Percentiles rank a stretch among this genome's conserved stretches.
Conservation (phyloP, 176 grass and related monocot genomes). For the Carex scoparia region DNA sequence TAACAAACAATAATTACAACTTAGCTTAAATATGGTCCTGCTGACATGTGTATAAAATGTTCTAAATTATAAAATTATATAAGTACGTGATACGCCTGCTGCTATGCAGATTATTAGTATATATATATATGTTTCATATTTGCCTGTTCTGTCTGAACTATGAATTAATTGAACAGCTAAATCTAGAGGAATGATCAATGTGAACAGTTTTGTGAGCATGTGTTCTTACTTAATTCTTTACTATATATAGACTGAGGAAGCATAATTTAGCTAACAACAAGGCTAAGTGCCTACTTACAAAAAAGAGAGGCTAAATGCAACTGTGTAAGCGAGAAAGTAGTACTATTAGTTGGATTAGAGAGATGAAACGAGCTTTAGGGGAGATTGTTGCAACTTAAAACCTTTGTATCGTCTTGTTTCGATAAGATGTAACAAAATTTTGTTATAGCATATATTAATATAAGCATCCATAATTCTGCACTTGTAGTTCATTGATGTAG, state of each 20-base stretch:
- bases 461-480: conserved; percentile 5
- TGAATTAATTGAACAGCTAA: background rate
- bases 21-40: no score
- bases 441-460: conserved; percentile 10
- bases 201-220: background rate
- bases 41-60: background rate
- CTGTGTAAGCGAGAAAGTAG: background rate
- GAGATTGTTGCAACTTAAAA: conserved; percentile 1
- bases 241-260: background rate
- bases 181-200: background rate
- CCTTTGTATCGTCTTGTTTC: background rate
- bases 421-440: background rate
- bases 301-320: background rate
- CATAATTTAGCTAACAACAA: conserved; percentile 1
- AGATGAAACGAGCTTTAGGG: background rate
- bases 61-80: background rate
- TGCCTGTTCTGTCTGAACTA: background rate
- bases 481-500: background rate
- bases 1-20: background rate
- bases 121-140: background rate
- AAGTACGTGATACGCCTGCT: background rate
- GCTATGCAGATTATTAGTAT: background rate
- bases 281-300: background rate
- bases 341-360: conserved; percentile 2
- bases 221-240: background rate